Base-by-base conservation (phyloP, 2,329 filamentous ascomycete species). In the Fusarium torreyae region DNA sequence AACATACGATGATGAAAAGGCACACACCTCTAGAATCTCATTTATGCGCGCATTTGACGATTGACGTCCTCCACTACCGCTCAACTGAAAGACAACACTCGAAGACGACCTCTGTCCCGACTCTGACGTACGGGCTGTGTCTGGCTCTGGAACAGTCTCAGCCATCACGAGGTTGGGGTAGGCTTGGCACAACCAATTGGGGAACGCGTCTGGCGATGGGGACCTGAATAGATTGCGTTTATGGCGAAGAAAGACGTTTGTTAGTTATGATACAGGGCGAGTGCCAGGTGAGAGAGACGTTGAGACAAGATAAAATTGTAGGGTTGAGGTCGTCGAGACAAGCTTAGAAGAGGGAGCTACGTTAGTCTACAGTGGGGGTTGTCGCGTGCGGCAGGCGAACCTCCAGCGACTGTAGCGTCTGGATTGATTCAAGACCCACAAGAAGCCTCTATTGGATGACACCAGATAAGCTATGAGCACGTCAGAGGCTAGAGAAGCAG, bases 11-110 rank as follows among this genome's bases (percentile, higher is more conserved):
- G 33, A 49, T 24, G 33, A 26, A 36, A 44, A 42, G 40, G 20
- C 44, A 68, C 81, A 72, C 75, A 85, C 83, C 80, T 85, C 80
- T 58, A 85, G 78, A 56, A 85, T 84, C 60, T 80, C 80, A 63
- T 80, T 78, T 67, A 85, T 78, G 53, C 82, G 82, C 57, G 81
- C 81, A 62, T 76, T 79, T 26, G 81, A 80, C 36, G 71, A 63
- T 24, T 74, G 76, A 31, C 75, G 70, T 39, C 51, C 42, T 28
- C 24, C 14, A 28, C 15, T 42, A 20, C 70, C 67, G 33, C 73
- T 69, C 34, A 66, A 63, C 34, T 68, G 70, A 40, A 71, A 57
- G 15, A 63, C 62, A 60, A 68, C 51, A 66, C 57, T 71, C 4
- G 74, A 70, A n/a, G 64, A 42, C 13, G 66, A 64, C 45, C 63